Evolutionary conservation across 148 eudicot species (phyloP).

Genomic region (Nepenthes mirabilis): DNA sequence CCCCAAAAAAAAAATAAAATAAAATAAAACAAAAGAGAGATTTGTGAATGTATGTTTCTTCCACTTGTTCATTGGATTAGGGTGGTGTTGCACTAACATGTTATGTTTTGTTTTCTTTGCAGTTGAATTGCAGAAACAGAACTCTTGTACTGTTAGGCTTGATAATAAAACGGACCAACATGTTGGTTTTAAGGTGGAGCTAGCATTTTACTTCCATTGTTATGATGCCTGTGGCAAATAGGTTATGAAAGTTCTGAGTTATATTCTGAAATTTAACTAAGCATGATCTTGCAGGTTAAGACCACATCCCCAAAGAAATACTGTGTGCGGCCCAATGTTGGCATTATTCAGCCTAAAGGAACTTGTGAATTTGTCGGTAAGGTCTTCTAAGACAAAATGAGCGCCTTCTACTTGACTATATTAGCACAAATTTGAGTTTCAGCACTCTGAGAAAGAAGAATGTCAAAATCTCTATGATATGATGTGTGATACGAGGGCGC

Average conservation of each 20-base stretch:
- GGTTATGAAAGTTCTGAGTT: too few relatives aligned
- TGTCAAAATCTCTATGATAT: background rate
- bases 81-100: background rate
- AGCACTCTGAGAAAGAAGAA: too few relatives aligned
- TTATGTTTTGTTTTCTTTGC: background rate
- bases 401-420: background rate
- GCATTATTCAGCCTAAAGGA: slow-evolving; percentile 57
- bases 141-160: slow-evolving; percentile 47
- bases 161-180: slow-evolving; percentile 41
- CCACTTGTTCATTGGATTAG: too few relatives aligned
- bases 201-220: background rate
- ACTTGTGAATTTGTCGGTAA: slow-evolving; percentile 67
- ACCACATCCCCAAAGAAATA: slow-evolving; percentile 94
- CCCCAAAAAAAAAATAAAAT: too few relatives aligned
- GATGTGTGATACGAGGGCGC: background rate
- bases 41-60: too few relatives aligned
- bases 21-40: too few relatives aligned
- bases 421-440: background rate
- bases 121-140: slow-evolving; percentile 79
- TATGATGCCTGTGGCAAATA: background rate
- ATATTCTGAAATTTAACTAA: too few relatives aligned
- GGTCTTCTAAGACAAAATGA: background rate
- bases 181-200: slow-evolving; percentile 76
- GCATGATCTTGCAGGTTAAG: slow-evolving; percentile 46
- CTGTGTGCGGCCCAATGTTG: slow-evolving; percentile 76